phyloP scores from a whole-genome alignment of 352 stramenopile genomes.

The Phytophthora quininea region DNA sequence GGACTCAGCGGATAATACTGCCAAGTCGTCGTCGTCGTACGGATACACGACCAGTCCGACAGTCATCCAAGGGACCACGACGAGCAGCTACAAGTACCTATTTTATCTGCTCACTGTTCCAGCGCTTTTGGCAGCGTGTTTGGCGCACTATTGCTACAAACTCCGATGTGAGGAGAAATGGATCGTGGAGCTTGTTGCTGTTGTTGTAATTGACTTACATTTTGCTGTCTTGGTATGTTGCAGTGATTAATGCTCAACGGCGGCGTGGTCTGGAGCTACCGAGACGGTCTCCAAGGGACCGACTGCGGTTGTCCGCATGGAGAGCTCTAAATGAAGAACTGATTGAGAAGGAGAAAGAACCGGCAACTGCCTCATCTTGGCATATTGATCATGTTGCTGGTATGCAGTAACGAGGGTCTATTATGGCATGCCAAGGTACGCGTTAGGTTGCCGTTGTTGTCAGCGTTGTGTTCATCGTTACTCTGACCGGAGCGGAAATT shows the following conservation, averaged over 20 bases:
- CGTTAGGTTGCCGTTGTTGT: too few relatives aligned
- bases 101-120: neutral
- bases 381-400: conserved; percentile 22
- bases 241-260: conserved; percentile 20
- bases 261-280: conserved; percentile 19
- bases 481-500: too few relatives aligned
- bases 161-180: neutral
- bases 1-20: neutral
- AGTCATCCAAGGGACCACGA: neutral
- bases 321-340: conserved; percentile 34
- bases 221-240: conserved; percentile 1
- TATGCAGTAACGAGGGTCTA: conserved; percentile 6
- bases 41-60: conserved; percentile 1
- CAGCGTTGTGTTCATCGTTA: too few relatives aligned
- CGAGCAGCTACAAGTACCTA: conserved; percentile 2
- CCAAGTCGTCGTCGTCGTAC: neutral
- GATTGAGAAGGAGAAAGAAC: conserved; percentile 40
- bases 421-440: too few relatives aligned
- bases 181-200: too few relatives aligned
- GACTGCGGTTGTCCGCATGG: conserved; percentile 41
- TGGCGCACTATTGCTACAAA: neutral
- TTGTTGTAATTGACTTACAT: neutral
- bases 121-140: neutral
- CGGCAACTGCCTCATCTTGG: conserved; percentile 6
- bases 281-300: conserved; percentile 21